Evolutionary conservation across 2,329 filamentous ascomycete genomes (phyloP).

Genomic region (Helicocarpus griseus): DNA sequence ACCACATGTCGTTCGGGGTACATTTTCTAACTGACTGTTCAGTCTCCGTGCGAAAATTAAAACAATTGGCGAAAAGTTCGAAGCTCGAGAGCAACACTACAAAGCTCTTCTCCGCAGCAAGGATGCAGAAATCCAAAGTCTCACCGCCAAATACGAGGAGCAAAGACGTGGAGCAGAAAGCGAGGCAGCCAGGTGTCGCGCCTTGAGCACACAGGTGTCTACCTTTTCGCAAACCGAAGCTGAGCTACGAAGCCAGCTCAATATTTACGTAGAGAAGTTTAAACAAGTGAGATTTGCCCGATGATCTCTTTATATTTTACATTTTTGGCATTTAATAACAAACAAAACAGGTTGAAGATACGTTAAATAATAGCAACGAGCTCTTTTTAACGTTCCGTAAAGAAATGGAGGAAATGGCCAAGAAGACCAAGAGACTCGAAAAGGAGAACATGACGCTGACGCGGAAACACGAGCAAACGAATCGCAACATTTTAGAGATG

Average conservation of each 20-base stretch:
- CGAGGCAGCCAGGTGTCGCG: constrained; percentile 69
- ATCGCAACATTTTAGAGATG: constrained; percentile 94
- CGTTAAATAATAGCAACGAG: constrained; percentile 95
- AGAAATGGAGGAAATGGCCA: constrained; percentile 99
- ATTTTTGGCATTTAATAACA: constrained; percentile 11
- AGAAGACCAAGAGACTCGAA: constrained; percentile 93
- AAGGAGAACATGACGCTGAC: constrained; percentile 90
- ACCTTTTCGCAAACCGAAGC: constrained; percentile 95
- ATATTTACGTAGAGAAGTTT: constrained; percentile 98
- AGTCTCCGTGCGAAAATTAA: constrained; percentile 66
- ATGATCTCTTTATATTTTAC: neutral
- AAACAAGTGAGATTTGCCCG: constrained; percentile 69
- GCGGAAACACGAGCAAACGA: constrained; percentile 86
- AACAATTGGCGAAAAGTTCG: constrained; percentile 92
- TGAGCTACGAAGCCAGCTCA: constrained; percentile 86
- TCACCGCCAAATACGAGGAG: constrained; percentile 78
- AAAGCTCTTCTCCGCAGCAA: constrained; percentile 86
- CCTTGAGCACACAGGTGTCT: constrained; percentile 82
- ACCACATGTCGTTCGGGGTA: neutral
- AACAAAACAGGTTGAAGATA: constrained; percentile 80
- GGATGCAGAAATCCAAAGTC: constrained; percentile 88
- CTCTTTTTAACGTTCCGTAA: constrained; percentile 93
- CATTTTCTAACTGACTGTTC: constrained; percentile 12
- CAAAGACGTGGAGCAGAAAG: constrained; percentile 80
- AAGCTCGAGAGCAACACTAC: constrained; percentile 89